Evolutionary conservation across 2,329 filamentous ascomycete species (phyloP), one percentile per base, ranked within the genome.

Genomic region (Neonectria hederae): DNA sequence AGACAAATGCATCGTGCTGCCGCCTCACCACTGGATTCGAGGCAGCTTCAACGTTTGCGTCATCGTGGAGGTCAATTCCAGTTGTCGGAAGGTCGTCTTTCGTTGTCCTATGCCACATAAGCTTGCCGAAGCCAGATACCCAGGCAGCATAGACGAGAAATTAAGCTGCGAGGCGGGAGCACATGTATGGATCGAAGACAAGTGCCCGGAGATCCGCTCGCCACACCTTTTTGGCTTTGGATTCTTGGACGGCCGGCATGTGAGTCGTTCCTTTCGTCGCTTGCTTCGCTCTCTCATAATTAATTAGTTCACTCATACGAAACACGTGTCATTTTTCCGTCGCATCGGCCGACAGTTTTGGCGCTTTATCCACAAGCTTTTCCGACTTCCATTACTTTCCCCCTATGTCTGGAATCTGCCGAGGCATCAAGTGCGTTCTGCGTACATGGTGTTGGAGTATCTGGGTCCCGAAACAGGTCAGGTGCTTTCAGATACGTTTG

Each of bases 361-460:
- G 30, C 62, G 60, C 30, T 59, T 45, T n/a, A 42, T 65, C 14
- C 24, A 66, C 32, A 42, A 40, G 4, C 7, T 72, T 17, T 53
- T 71, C 42, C 48, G 48, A n/a, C 46, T 32, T 30, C 65, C 67
- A 4, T 35, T 66, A 24, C 63, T 69, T 42, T 69, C 69, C 2
- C 43, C 63, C 19, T 72, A 73, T 24, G 54, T 32, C 30, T 30
- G 28, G 28, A 38, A 43, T 13, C 59, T 62, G 48, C 26, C 46
- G 51, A 57, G 8, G 24, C 53, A 11, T 60, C 54, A 10, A 5
- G 22, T n/a, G 6, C 24, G 11, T 21, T 58, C 63, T 4, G 66
- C 70, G 1, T 73, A 73, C 45, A 65, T 74, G 65, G 65, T 72
- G 3, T 46, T 71, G 14, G 72, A 74, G 55, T 60, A 72, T 45